Evolutionary conservation across 306 rosid species (phyloP).

Genomic region (Macrotyloma uniflorum): DNA sequence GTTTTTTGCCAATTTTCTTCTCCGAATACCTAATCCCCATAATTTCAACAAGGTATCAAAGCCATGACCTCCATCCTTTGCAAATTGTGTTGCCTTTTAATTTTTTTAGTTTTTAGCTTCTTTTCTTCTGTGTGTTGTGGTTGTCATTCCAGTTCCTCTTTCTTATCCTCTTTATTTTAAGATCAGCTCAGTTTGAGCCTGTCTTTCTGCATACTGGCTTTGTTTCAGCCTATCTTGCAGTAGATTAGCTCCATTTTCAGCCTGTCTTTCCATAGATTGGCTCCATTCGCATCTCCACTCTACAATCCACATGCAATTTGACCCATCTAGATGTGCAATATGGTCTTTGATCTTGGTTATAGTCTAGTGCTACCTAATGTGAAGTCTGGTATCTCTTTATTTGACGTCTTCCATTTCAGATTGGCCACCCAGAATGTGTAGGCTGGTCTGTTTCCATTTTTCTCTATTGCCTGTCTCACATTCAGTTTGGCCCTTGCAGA

Average conservation of each 20-base stretch:
- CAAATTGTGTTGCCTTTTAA: background rate
- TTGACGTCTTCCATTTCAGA: background rate
- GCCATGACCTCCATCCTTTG: background rate
- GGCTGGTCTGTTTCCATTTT: background rate
- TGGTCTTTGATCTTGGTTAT: too few relatives aligned
- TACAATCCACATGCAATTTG: background rate
- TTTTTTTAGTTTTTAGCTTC: background rate
- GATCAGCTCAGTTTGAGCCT: background rate
- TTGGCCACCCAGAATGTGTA: background rate
- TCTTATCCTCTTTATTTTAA: background rate
- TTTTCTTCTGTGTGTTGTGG: background rate
- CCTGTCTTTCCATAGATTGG: background rate
- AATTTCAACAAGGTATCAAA: background rate
- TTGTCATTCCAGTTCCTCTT: background rate
- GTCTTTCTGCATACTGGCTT: background rate
- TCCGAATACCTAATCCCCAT: background rate
- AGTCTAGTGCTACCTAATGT: background rate
- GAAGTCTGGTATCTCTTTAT: background rate
- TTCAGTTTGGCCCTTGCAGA: background rate
- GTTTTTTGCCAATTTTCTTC: background rate
- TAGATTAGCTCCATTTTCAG: background rate
- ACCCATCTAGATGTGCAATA: background rate
- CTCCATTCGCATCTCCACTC: background rate
- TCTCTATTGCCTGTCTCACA: background rate
- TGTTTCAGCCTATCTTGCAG: background rate